Conservation (phyloP, 2,329 filamentous ascomycete species). For the Xylariomycetidae sp. region DNA sequence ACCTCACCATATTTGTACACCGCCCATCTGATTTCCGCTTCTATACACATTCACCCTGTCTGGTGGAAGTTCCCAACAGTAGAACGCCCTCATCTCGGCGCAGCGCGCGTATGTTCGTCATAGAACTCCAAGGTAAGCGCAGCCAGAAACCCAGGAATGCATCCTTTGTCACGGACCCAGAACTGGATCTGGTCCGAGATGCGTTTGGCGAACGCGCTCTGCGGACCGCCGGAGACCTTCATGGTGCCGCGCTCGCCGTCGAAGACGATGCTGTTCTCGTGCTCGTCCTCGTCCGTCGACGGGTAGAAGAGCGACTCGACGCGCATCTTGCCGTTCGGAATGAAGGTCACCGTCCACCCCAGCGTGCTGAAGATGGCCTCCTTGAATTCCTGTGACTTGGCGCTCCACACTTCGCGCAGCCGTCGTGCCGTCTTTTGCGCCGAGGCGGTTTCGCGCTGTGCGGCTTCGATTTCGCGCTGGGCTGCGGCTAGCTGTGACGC, state of each 20-base stretch:
- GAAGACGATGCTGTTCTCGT: slow-evolving; percentile 73
- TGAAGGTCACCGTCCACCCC: slow-evolving; percentile 91
- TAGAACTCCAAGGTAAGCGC: slow-evolving; percentile 91
- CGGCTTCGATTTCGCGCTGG: slow-evolving; percentile 68
- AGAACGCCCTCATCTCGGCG: background rate
- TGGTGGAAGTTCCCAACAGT: too few species aligned
- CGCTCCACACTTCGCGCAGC: slow-evolving; percentile 86
- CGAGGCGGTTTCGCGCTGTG: slow-evolving; percentile 61
- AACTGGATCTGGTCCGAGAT: slow-evolving; percentile 86
- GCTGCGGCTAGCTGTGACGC: slow-evolving; percentile 68
- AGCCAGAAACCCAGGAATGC: slow-evolving; percentile 88
- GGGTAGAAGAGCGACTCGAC: slow-evolving; percentile 84
- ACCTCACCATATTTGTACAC: too few species aligned
- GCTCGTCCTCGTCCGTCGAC: slow-evolving; percentile 52
- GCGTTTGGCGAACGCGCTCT: slow-evolving; percentile 77
- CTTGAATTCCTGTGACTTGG: slow-evolving; percentile 90
- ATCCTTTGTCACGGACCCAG: slow-evolving; percentile 91
- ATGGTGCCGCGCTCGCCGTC: slow-evolving; percentile 93
- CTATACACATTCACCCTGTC: too few species aligned
- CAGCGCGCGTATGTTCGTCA: slow-evolving; percentile 52
- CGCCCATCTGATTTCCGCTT: too few species aligned
- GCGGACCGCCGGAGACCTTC: slow-evolving; percentile 90
- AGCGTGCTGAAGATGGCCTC: slow-evolving; percentile 88
- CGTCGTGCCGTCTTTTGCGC: slow-evolving; percentile 79
- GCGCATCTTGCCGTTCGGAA: slow-evolving; percentile 93